phyloP scores from a whole-genome alignment of 306 rosid genomes.

The Ammopiptanthus mongolicus region DNA sequence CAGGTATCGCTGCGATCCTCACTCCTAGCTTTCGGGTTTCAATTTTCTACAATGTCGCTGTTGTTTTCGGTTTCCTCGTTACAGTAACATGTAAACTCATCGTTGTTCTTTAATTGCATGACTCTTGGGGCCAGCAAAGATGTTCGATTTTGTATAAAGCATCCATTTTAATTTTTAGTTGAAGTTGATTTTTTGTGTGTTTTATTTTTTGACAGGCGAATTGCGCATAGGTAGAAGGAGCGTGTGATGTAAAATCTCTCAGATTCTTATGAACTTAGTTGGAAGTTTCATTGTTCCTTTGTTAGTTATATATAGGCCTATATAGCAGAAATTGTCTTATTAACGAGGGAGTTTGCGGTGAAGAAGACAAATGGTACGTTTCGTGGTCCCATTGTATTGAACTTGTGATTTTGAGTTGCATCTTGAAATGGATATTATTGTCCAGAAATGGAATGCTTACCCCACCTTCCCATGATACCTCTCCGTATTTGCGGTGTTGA shows the following conservation, averaged over 20 bases:
- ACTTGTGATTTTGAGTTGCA: constrained; percentile 19
- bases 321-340: neutral
- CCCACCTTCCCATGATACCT: neutral
- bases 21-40: constrained; percentile 21
- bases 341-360: constrained; percentile 13
- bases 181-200: constrained; percentile 17
- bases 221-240: neutral
- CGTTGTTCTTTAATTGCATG: constrained; percentile 2
- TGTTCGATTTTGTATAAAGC: constrained; percentile 13
- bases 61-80: neutral
- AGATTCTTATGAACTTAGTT: neutral
- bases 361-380: constrained; percentile 48
- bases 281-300: neutral
- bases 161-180: neutral
- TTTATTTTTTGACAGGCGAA: constrained; percentile 21
- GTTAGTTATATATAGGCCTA: neutral
- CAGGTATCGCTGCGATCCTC: neutral
- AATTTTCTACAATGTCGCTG: neutral
- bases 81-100: neutral
- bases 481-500: neutral
- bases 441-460: neutral
- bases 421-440: neutral
- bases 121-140: too few relatives aligned
- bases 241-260: neutral
- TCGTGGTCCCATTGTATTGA: constrained; percentile 4